These are phyloP conservation scores for Penicillium paneum DNA, from an alignment of 2,329 filamentous ascomycete species.

Conservation along the genomic window DNA sequence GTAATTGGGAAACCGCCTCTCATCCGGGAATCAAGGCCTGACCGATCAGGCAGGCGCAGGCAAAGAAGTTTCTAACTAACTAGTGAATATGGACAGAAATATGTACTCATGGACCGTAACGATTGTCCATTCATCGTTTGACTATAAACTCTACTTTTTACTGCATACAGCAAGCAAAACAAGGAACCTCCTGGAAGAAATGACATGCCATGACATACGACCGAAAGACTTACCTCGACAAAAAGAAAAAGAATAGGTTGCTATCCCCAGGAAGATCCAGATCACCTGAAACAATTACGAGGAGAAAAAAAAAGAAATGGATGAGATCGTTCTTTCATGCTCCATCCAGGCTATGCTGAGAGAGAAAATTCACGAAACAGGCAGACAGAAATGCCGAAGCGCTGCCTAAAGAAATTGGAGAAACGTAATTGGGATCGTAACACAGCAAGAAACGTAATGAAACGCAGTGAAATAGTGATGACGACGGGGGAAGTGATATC, in stretches of 20 bases:
- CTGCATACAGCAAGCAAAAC: neutral
- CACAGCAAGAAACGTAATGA: slow-evolving; percentile 15
- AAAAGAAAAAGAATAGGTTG: neutral
- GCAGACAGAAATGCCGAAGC: slow-evolving; percentile 8
- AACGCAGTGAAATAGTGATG: slow-evolving; percentile 10
- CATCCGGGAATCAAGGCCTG: neutral
- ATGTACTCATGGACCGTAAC: neutral
- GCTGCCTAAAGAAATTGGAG: slow-evolving; percentile 12
- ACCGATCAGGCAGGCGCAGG: neutral
- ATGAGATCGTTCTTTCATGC: slow-evolving; percentile 31
- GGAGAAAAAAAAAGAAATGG: slow-evolving; percentile 11
- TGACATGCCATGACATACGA: neutral
- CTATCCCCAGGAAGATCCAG: slow-evolving; percentile 8
- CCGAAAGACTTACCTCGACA: neutral
- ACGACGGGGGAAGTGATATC: neutral
- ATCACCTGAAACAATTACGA: slow-evolving; percentile 15
- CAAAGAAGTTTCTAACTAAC: neutral
- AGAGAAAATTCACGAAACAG: slow-evolving; percentile 11
- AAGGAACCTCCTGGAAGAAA: neutral
- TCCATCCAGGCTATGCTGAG: slow-evolving; percentile 35
- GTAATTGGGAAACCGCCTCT: neutral
- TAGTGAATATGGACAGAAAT: neutral
- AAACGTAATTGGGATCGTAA: slow-evolving; percentile 12
- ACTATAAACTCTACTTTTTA: neutral
- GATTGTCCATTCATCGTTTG: neutral